Evolutionary conservation across 2,329 filamentous ascomycete genomes (phyloP).

Genomic region (Scorias spongiosa): DNA sequence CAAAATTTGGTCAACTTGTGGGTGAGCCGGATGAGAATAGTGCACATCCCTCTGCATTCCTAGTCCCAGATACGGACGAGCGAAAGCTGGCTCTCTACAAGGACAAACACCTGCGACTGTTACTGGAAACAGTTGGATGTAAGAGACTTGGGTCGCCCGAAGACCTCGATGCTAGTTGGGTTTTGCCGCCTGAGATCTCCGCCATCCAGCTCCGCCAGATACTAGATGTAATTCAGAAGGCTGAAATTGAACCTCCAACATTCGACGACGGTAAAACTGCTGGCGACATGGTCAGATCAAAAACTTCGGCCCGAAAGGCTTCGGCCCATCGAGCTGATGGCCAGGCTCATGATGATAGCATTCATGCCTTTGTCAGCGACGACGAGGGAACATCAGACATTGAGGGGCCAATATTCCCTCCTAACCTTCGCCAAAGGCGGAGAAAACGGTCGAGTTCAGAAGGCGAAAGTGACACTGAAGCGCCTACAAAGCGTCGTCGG

Average conservation of each 20-base stretch:
- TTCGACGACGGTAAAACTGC: conserved; percentile 64
- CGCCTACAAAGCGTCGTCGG: conserved; percentile 46
- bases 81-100: conserved; percentile 68
- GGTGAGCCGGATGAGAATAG: conserved; percentile 4
- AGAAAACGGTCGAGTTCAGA: not conserved
- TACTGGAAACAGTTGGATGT: conserved; percentile 64
- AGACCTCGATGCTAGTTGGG: conserved; percentile 61
- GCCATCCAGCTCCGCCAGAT: conserved; percentile 52
- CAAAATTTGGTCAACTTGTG: conserved; percentile 18
- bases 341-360: conserved; percentile 49
- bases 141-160: conserved; percentile 52
- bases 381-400: conserved; percentile 27
- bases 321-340: conserved; percentile 25
- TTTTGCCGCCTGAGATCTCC: conserved; percentile 51
- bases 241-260: conserved; percentile 60
- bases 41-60: conserved; percentile 28
- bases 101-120: conserved; percentile 70
- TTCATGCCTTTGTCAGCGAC: conserved; percentile 43
- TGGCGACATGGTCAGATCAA: conserved; percentile 64
- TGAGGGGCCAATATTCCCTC: conserved; percentile 16
- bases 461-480: conserved; percentile 20
- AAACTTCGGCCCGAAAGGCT: conserved; percentile 33
- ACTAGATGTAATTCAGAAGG: conserved; percentile 58
- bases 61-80: conserved; percentile 50
- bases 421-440: conserved; percentile 16